phyloP scores from a whole-genome alignment of 2,329 filamentous ascomycete genomes.

The Sporothrix schenckii region DNA sequence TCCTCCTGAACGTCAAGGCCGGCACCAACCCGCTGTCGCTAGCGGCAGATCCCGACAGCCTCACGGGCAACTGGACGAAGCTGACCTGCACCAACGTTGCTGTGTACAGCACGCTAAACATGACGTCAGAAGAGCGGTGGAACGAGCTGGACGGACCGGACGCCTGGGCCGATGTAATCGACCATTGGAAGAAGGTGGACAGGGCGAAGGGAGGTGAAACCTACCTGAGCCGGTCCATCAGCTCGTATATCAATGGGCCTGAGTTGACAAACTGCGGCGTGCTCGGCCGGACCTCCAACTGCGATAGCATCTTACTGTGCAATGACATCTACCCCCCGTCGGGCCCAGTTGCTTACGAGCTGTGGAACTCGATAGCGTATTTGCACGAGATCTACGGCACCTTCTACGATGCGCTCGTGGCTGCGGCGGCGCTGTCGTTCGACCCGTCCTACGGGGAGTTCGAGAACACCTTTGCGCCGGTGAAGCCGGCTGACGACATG shows the following conservation, averaged over 20 bases:
- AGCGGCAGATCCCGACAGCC: background rate
- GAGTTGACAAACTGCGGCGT: slow-evolving; percentile 17
- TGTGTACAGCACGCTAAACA: slow-evolving; percentile 23
- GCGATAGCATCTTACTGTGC: slow-evolving; percentile 25
- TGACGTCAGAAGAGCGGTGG: slow-evolving; percentile 38
- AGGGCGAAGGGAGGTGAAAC: background rate
- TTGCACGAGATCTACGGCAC: slow-evolving; percentile 35
- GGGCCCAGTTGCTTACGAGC: slow-evolving; percentile 35
- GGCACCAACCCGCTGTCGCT: slow-evolving; percentile 35
- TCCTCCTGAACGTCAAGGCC: slow-evolving; percentile 20
- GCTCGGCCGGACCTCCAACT: slow-evolving; percentile 17
- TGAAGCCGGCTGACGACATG: background rate
- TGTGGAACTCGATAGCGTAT: slow-evolving; percentile 36
- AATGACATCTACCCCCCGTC: slow-evolving; percentile 21
- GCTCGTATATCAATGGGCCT: slow-evolving; percentile 12
- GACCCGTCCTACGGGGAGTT: background rate
- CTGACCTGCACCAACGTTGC: slow-evolving; percentile 36
- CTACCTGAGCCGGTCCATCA: slow-evolving; percentile 35
- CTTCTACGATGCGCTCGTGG: slow-evolving; percentile 32
- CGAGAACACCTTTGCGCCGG: slow-evolving; percentile 28
- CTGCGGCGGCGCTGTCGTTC: slow-evolving; percentile 16
- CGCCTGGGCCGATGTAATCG: slow-evolving; percentile 40
- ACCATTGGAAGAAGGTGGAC: slow-evolving; percentile 37
- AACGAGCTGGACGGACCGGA: slow-evolving; percentile 35
- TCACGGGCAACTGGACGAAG: slow-evolving; percentile 38